Base-by-base conservation (phyloP, 2,329 filamentous ascomycete genomes). In the Epichloe gansuensis region DNA sequence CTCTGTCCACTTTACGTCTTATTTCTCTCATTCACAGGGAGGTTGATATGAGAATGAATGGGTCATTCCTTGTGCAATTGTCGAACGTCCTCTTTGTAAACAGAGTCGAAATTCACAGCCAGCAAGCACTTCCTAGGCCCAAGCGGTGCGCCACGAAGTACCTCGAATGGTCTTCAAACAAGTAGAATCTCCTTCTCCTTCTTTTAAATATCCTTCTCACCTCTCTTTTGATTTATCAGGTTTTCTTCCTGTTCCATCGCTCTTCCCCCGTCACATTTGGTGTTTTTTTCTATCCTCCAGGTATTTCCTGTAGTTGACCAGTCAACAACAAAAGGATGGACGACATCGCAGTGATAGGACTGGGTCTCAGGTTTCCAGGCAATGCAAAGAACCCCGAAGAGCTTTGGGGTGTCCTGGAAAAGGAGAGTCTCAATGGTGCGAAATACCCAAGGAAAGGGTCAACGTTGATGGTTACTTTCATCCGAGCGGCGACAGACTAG, bases 401-500 rank as follows among this genome's bases (percentile, higher is more conserved):
- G 5, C 67, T 80, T 0, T 80, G 76, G 76, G 62, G 72, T n/a
- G 71, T 78, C 57, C 57, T 78, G 8, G 62, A 65, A 5, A 57
- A 65, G 1, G 67, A 15, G 64, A 71, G 35, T 75, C 70, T 31
- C 74, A 74, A 17, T 77, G 72, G 74, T 72, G 70, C 0, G 69
- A 76, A 46, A 72, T 77, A 17, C 75, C 76, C 1, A 58, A 64
- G 6, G 67, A 72, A 9, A 69, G 77, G 9, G 71, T 80, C 56
- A 77, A 79, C 42, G 69, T 74, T 37, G 66, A 73, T 13, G 72
- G 72, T n/a, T 79, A 76, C 59, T 76, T 74, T 56, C 77, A 81
- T 58, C 76, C 76, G 0, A 72, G 75, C 21, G 70, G 70, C 6
- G 69, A 73, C 46, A 67, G 74, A 7, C 70, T 75, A 53, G 75